A percentile compares a stretch with the other conserved stretches of the same genome.
phyloP scores from a whole-genome alignment of 306 rosid genomes.

The Quercus cerris region DNA sequence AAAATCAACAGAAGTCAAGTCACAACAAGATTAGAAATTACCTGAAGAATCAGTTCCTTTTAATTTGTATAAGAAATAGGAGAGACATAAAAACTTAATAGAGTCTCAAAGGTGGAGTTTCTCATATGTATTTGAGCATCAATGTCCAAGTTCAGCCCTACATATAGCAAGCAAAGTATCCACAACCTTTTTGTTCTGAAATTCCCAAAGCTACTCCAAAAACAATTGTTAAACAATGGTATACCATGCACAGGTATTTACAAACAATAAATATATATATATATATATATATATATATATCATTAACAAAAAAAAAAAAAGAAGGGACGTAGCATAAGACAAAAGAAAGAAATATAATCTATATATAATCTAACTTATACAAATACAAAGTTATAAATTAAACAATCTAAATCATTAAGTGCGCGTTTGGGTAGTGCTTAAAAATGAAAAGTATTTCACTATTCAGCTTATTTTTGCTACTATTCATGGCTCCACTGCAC shows the following conservation, averaged over 20 bases:
- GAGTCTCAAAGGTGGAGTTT: conserved; percentile 58
- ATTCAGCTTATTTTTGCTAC: too few species aligned
- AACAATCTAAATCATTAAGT: background rate
- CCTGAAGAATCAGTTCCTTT: conserved; percentile 77
- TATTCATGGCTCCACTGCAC: too few species aligned
- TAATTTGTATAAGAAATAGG: conserved; percentile 66
- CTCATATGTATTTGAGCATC: conserved; percentile 68
- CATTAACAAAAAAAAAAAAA: background rate
- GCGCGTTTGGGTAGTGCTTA: too few species aligned
- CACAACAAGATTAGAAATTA: conserved; percentile 11
- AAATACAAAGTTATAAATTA: background rate
- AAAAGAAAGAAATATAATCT: conserved; percentile 15
- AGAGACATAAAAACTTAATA: conserved; percentile 72
- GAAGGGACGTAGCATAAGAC: conserved; percentile 4
- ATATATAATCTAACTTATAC: background rate
- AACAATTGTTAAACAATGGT: conserved; percentile 65
- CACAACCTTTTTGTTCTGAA: conserved; percentile 77
- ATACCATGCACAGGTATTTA: conserved; percentile 44
- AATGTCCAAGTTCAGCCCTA: conserved; percentile 69
- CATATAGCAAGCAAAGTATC: conserved; percentile 77
- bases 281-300: too few species aligned
- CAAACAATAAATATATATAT: too few species aligned
- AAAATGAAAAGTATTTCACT: too few species aligned
- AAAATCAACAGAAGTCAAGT: background rate
- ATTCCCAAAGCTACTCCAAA: conserved; percentile 72